Conservation (phyloP, 305 asterid species). For the Ilex paraguariensis region DNA sequence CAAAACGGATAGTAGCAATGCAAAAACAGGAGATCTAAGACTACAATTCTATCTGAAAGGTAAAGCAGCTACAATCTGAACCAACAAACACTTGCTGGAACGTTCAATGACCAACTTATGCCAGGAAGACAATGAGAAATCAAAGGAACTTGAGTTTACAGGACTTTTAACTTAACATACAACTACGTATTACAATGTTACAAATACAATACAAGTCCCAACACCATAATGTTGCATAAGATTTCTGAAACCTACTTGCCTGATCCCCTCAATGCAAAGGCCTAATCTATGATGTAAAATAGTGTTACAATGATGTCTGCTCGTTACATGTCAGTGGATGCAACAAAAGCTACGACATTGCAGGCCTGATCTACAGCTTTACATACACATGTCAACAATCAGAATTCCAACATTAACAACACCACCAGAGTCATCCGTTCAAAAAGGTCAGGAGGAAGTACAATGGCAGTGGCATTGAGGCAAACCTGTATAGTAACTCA, state of each 20-base stretch:
- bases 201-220: background rate
- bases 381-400: constrained; percentile 1
- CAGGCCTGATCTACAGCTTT: background rate
- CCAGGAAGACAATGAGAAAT: no score
- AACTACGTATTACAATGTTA: background rate
- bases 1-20: no score
- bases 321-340: no score
- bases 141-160: no score
- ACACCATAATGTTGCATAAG: no score
- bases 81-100: no score
- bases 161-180: background rate
- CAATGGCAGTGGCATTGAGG: background rate
- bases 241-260: background rate
- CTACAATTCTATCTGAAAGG: no score
- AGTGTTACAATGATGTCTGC: no score
- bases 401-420: background rate
- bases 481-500: background rate
- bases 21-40: no score
- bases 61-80: no score
- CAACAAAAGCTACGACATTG: background rate
- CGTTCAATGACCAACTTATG: no score
- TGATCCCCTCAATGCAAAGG: background rate
- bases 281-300: no score
- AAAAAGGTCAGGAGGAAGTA: background rate
- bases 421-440: background rate